Conservation (phyloP, 2,329 filamentous ascomycete genomes). For the Sclerotinia sclerotiorum region DNA sequence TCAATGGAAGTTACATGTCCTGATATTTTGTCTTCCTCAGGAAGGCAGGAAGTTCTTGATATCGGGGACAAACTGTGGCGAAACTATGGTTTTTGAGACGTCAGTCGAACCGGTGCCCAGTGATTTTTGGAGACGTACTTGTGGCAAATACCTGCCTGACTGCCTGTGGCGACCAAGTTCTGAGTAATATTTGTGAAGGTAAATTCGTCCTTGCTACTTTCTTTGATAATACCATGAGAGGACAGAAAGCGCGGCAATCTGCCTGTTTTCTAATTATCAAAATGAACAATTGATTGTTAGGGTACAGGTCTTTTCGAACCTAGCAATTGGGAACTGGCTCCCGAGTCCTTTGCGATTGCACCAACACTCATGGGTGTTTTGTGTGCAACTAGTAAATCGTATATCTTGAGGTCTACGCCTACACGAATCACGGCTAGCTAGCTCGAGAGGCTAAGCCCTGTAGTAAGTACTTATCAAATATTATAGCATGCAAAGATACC, state of each 20-base stretch:
- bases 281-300: too few species aligned
- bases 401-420: not conserved
- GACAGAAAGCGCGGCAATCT: not conserved
- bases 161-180: not conserved
- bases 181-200: not conserved
- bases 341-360: not conserved
- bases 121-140: not conserved
- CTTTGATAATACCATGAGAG: not conserved
- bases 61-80: not conserved
- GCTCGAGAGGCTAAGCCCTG: not conserved
- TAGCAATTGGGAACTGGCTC: not conserved
- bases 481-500: not conserved
- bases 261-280: not conserved
- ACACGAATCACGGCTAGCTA: not conserved
- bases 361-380: not conserved
- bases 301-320: not conserved
- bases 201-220: not conserved
- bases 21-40: slow-evolving; percentile 4
- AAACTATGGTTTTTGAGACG: not conserved
- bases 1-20: too few species aligned
- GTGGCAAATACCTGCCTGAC: not conserved
- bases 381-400: not conserved
- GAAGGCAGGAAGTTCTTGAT: not conserved
- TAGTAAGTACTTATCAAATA: not conserved
- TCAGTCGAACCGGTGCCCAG: not conserved